phyloP scores from a whole-genome alignment of 352 stramenopile genomes.

The Phytopythium helicoides region DNA sequence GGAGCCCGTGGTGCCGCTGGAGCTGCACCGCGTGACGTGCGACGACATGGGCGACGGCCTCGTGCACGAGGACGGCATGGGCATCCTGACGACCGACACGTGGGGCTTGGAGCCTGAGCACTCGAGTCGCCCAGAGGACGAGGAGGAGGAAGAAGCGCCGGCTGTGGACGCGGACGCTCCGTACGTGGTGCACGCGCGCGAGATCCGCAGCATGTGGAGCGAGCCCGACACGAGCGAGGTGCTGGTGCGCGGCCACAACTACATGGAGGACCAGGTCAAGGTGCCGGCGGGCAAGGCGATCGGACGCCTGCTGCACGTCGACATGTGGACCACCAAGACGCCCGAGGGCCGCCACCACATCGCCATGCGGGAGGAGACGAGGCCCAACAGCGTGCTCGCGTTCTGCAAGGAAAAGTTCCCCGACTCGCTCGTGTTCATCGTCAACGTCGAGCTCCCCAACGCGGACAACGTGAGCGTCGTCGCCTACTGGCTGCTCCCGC shows the following conservation, averaged over 20 bases:
- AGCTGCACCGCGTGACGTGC: slow-evolving; percentile 23
- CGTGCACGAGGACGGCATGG: slow-evolving; percentile 11
- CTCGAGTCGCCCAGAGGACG: no score
- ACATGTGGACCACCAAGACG: slow-evolving; percentile 51
- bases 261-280: slow-evolving; percentile 62
- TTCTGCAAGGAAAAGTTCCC: slow-evolving; percentile 43
- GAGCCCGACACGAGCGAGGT: slow-evolving; percentile 50
- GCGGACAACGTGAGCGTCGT: slow-evolving; percentile 69
- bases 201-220: slow-evolving; percentile 57
- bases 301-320: slow-evolving; percentile 61
- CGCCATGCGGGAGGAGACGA: slow-evolving; percentile 40
- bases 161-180: slow-evolving; percentile 32
- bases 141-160: slow-evolving; percentile 3
- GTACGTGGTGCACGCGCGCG: slow-evolving; percentile 25
- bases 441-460: slow-evolving; percentile 84
- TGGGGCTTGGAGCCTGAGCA: slow-evolving; percentile 7
- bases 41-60: slow-evolving; percentile 33
- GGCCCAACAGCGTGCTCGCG: slow-evolving; percentile 44
- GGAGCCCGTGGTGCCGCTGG: slow-evolving; percentile 16
- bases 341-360: slow-evolving; percentile 51
- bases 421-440: slow-evolving; percentile 75
- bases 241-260: slow-evolving; percentile 50
- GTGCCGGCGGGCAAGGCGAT: slow-evolving; percentile 32
- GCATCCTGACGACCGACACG: slow-evolving; percentile 10
- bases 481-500: slow-evolving; percentile 68